These are phyloP conservation scores for Aspergillus haitiensis DNA, from an alignment of 495 filamentous ascomycete species.

Conservation along the genomic window DNA sequence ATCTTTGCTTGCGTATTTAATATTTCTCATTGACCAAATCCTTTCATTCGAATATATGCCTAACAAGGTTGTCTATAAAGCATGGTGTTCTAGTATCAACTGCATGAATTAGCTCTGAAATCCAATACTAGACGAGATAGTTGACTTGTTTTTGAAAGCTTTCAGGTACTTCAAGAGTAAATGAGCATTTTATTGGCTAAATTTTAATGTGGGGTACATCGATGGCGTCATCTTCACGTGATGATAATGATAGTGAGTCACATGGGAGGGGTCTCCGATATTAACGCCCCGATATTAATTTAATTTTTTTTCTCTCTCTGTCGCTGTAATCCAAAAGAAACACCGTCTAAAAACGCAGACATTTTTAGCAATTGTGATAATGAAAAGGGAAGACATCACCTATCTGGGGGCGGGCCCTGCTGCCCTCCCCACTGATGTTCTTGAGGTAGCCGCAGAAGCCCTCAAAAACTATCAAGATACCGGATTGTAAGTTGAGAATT, in stretches of 20 bases:
- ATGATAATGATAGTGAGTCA: slow-evolving; percentile 14
- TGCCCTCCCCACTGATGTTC: slow-evolving; percentile 72
- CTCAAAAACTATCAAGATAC: slow-evolving; percentile 81
- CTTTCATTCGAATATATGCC: too few relatives aligned
- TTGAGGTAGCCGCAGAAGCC: slow-evolving; percentile 69
- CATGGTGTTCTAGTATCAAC: too few relatives aligned
- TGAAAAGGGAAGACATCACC: slow-evolving; percentile 58
- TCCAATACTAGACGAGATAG: too few relatives aligned
- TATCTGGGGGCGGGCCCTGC: slow-evolving; percentile 91
- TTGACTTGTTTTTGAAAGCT: background rate
- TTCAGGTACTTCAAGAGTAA: background rate
- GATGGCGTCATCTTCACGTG: background rate
- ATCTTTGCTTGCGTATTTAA: too few relatives aligned
- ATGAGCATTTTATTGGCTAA: background rate
- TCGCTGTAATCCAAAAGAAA: background rate
- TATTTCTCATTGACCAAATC: too few relatives aligned
- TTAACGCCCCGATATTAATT: slow-evolving; percentile 1
- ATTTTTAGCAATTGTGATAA: slow-evolving; percentile 16
- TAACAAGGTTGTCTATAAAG: too few relatives aligned
- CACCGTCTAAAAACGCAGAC: background rate
- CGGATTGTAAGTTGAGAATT: slow-evolving; percentile 62
- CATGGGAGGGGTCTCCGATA: slow-evolving; percentile 13
- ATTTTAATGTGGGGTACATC: background rate
- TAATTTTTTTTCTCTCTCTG: background rate
- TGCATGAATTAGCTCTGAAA: too few relatives aligned